Evolutionary conservation across 1,284 basidiomycete species (phyloP), one percentile per base, ranked within the genome.

Genomic region (Leccinum subatratum): DNA sequence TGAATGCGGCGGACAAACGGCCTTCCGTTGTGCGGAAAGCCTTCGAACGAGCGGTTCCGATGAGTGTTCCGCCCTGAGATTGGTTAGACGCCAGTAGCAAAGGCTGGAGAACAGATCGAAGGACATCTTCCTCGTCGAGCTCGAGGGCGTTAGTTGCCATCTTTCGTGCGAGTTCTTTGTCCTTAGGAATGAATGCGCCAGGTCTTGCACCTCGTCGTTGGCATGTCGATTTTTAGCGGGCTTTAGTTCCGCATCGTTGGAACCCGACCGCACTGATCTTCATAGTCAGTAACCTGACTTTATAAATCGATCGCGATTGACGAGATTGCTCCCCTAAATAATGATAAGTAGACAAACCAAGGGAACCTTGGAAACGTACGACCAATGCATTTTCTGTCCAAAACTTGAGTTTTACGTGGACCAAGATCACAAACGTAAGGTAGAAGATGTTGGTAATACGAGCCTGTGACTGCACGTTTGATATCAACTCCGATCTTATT

Each of bases 131-230:
- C 73, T 96, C 94, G 72, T 98, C 96, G 39, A 95, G 86, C 74
- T 98, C 96, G 28, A 98, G 85, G 7, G 96, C 95, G 77, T 99
- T 96, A 14, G 94, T 94, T 45, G 97, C 96, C 95, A 99, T 98
- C 82, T 99, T 98, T 58, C 95, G 90, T 2, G 97, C 96, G 64
- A 98, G 86, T 73, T 98, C 95, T 77, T 99, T 99, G 79, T 99
- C 96, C 78, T 98, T 95, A 1, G 95, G 95, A 77, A 77, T 99
- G 97, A 68, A 99, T 95, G 16, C 97, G 92, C n/a, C n/a, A n/a
- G 94, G 78, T 99, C 96, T 12, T 92, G 90, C 12, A 86, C 82
- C 67, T 89, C 85, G 65, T 91, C 88, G 63, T 91, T 87, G 61
- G 88, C 85, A 67, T 86, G 85, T 22, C 92, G 85, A 72, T 88